Conservation (phyloP, 2,329 filamentous ascomycete genomes). For the Cordyceps farinosa region DNA sequence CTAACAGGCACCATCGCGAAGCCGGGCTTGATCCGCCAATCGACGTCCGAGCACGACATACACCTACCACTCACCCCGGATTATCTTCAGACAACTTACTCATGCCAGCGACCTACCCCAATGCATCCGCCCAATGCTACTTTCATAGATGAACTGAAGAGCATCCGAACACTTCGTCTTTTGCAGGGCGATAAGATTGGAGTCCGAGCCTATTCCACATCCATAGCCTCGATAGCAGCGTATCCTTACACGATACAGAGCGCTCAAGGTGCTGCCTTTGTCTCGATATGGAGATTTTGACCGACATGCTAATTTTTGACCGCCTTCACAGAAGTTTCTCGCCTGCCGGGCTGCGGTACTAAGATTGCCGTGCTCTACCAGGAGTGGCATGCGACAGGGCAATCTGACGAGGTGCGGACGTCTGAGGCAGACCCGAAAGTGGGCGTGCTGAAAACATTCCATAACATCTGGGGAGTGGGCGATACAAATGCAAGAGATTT, state of each 20-base stretch:
- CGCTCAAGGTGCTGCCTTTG: slow-evolving; percentile 34
- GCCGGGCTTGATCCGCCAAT: slow-evolving; percentile 57
- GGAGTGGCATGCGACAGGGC: slow-evolving; percentile 64
- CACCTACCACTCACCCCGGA: slow-evolving; percentile 63
- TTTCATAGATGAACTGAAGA: slow-evolving; percentile 72
- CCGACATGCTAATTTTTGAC: background rate
- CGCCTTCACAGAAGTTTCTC: slow-evolving; percentile 40
- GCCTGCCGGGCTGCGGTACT: slow-evolving; percentile 73
- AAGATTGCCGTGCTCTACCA: slow-evolving; percentile 77
- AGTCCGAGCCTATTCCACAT: slow-evolving; percentile 80
- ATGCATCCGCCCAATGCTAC: slow-evolving; percentile 64
- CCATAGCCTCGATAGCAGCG: slow-evolving; percentile 77
- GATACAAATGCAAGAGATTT: slow-evolving; percentile 77
- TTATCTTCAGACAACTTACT: slow-evolving; percentile 61
- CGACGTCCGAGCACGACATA: slow-evolving; percentile 74
- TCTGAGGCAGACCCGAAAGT: slow-evolving; percentile 63
- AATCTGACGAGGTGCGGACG: slow-evolving; percentile 60
- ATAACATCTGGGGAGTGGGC: slow-evolving; percentile 89
- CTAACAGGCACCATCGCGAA: slow-evolving; percentile 1
- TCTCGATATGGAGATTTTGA: background rate
- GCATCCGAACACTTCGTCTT: slow-evolving; percentile 67
- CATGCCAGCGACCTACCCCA: slow-evolving; percentile 76
- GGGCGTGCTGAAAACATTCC: slow-evolving; percentile 65
- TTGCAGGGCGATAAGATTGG: slow-evolving; percentile 74
- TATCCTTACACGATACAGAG: slow-evolving; percentile 59